Base-by-base conservation (phyloP, 106 monocot genomes). In the Dendrobium catenatum region DNA sequence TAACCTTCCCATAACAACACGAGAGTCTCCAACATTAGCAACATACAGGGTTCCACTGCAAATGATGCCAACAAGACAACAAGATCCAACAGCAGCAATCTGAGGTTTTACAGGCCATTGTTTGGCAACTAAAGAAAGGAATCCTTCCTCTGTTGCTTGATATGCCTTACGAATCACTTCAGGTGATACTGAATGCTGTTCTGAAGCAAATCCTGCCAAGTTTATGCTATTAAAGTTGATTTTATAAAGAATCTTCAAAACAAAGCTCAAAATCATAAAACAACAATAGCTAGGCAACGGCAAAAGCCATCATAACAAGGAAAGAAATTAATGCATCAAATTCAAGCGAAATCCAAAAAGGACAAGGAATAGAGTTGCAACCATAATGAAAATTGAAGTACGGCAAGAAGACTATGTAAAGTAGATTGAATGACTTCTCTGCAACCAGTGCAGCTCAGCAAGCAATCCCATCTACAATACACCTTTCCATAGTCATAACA, bases 71-170 rank as follows among this genome's bases (percentile, higher is more conserved):
- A 79, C 83, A 16, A 83, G 79, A 41, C 83, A 83, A 19, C 83
- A 83, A 58, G 83, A 83, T 18, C 83, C 83, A 26, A 79, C 83
- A 58, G 83, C 78, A 37, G 83, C 83, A 83, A 83, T 72, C 68
- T 83, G 83, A n/a, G 83, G 83, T 68, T 83, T 83, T 4, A 83
- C 43, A 44, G 83, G 83, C 83, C 83, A 83, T 73, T 83, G 83
- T 73, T 73, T 83, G 0, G 79, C 41, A 79, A 83, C 83, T 54
- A 83, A 73, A 26, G 83, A 83, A 42, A 83, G 56, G 29, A 83
- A 83, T 13, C 83, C 83, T 37, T 83, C 83, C 73, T 83, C 83
- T 13, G 83, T 83, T 42, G 83, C 83, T 74, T 83, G 83, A 79
- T 73, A 83, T 26, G 83, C 83, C 73, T 79, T 79, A 19, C 79